Evolutionary conservation across 306 rosid species (phyloP).

Genomic region (Luffa acutangula): DNA sequence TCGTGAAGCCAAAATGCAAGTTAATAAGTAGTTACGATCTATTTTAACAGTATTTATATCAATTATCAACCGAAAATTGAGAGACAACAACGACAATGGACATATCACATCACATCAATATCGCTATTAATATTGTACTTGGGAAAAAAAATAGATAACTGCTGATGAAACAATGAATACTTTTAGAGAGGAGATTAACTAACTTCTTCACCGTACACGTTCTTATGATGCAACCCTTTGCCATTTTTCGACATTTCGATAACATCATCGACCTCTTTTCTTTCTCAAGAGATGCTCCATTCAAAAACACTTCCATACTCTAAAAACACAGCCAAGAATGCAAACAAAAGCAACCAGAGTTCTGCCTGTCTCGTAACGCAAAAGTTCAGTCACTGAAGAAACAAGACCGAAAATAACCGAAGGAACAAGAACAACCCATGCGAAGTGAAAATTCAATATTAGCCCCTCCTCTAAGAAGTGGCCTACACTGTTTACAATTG

Average conservation of each 20-base stretch:
- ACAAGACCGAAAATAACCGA: not conserved
- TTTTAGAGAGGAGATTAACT: not conserved
- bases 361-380: not conserved
- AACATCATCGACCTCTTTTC: not conserved
- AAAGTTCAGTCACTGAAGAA: not conserved
- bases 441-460: not conserved
- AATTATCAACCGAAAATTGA: too few species aligned
- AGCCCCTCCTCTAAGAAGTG: not conserved
- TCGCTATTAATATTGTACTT: too few species aligned
- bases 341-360: not conserved
- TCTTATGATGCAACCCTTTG: not conserved
- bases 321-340: not conserved
- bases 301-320: not conserved
- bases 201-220: not conserved
- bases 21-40: too few species aligned
- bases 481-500: not conserved
- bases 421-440: not conserved
- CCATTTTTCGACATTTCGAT: not conserved
- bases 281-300: not conserved
- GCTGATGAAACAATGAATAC: not conserved
- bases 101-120: too few species aligned
- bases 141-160: not conserved
- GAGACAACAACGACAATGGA: too few species aligned
- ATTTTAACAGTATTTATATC: too few species aligned
- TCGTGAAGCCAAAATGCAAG: too few species aligned